Evolutionary conservation across 2,329 filamentous ascomycete genomes (phyloP).

Genomic region (Dissoconium aciculare): DNA sequence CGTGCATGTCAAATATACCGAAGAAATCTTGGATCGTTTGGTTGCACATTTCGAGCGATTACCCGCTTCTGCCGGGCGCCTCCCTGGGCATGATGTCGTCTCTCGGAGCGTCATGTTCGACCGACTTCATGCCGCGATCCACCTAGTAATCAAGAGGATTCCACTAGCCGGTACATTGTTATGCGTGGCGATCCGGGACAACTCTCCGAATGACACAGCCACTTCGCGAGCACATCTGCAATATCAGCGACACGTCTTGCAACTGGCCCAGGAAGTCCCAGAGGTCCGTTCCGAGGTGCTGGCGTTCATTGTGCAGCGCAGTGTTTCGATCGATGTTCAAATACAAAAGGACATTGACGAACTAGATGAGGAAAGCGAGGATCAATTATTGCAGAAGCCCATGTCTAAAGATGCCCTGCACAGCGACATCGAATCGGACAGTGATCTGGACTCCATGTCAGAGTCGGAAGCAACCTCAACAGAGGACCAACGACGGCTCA

Average conservation of each 20-base stretch:
- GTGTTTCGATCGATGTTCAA: conserved; percentile 90
- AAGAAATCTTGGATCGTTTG: conserved; percentile 61
- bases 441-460: conserved; percentile 55
- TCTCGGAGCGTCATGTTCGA: conserved; percentile 50
- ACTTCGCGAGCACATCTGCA: conserved; percentile 64
- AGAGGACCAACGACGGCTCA: conserved; percentile 46
- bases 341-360: conserved; percentile 91
- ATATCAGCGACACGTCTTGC: conserved; percentile 77
- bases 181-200: conserved; percentile 32
- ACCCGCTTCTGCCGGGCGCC: conserved; percentile 39
- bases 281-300: conserved; percentile 67
- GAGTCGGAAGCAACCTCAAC: conserved; percentile 45
- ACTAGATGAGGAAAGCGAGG: conserved; percentile 72
- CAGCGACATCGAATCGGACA: conserved; percentile 37
- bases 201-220: conserved; percentile 38
- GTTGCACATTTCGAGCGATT: conserved; percentile 58
- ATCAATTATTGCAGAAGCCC: conserved; percentile 49
- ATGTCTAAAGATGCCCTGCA: conserved; percentile 38
- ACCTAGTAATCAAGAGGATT: conserved; percentile 63
- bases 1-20: conserved; percentile 65
- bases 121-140: conserved; percentile 61
- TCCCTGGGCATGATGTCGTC: conserved; percentile 43
- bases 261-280: conserved; percentile 60
- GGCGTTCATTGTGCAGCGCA: conserved; percentile 65
- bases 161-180: conserved; percentile 62